These are phyloP conservation scores for Senna siamea DNA, from an alignment of 306 rosid genomes.

Conservation along the genomic window DNA sequence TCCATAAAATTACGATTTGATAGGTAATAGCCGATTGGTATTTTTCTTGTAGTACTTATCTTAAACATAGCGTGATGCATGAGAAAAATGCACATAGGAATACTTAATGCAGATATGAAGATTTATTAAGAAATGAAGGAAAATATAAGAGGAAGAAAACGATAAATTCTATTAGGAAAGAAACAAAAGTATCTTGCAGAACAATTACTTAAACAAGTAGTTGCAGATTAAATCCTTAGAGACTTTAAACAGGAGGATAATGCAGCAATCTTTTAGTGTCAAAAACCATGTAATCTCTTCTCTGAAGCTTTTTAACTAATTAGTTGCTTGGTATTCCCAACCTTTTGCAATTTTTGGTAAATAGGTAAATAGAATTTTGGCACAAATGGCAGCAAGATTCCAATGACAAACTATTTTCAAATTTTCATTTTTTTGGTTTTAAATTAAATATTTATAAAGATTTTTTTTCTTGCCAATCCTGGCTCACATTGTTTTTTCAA, in stretches of 20 bases:
- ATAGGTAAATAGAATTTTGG: neutral
- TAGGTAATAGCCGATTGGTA: neutral
- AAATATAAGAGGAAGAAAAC: neutral
- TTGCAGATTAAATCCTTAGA: neutral
- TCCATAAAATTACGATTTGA: neutral
- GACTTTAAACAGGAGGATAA: slow-evolving; percentile 19
- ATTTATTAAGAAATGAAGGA: neutral
- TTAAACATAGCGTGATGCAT: neutral
- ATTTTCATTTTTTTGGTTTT: neutral
- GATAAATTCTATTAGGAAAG: too few relatives aligned
- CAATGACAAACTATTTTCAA: slow-evolving; percentile 2
- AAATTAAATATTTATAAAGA: slow-evolving; percentile 1
- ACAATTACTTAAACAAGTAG: neutral
- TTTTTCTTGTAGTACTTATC: slow-evolving; percentile 12
- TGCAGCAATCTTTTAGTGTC: neutral
- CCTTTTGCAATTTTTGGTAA: neutral
- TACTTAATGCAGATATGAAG: neutral
- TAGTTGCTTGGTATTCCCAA: neutral
- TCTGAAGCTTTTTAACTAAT: neutral
- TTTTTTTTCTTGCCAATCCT: slow-evolving; percentile 3
- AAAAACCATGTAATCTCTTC: slow-evolving; percentile 10
- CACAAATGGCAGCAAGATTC: neutral
- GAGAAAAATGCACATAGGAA: neutral
- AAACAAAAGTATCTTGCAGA: neutral
- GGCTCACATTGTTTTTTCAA: slow-evolving; percentile 23